Conservation (phyloP, 345 rosid genomes). For the Linum lewisii region DNA sequence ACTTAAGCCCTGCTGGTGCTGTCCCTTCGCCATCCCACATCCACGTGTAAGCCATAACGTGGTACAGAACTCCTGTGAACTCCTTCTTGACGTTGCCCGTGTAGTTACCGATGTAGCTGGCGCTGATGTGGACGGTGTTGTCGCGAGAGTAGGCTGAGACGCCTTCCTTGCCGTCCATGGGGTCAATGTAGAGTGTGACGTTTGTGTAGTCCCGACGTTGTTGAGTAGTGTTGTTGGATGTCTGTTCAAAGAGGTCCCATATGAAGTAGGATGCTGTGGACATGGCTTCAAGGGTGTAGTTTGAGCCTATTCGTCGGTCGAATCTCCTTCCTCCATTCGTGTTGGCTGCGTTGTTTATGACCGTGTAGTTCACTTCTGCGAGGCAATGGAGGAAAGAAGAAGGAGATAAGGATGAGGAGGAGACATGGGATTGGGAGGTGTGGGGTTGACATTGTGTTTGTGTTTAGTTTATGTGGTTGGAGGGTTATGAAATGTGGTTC, state of each 20-base stretch:
- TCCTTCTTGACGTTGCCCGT: conserved; percentile 38
- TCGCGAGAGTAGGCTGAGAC: conserved; percentile 14
- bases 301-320: conserved; percentile 21
- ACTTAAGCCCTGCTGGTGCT: conserved; percentile 12
- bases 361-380: conserved; percentile 30
- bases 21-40: conserved; percentile 14
- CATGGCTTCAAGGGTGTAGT: conserved; percentile 20
- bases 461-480: not conserved
- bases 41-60: conserved; percentile 33
- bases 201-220: conserved; percentile 15
- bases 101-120: conserved; percentile 19
- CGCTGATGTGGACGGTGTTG: conserved; percentile 30
- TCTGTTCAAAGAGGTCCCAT: conserved; percentile 30
- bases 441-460: not conserved
- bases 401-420: not conserved
- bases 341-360: conserved; percentile 24
- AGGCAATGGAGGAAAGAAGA: not conserved
- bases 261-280: conserved; percentile 28
- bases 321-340: conserved; percentile 27
- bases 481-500: no score
- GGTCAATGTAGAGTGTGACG: conserved; percentile 19
- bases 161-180: conserved; percentile 13
- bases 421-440: not conserved
- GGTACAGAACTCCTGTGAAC: conserved; percentile 50
- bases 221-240: conserved; percentile 11